Conservation (phyloP, 2,329 filamentous ascomycete genomes). For the Colletotrichum sp. region DNA sequence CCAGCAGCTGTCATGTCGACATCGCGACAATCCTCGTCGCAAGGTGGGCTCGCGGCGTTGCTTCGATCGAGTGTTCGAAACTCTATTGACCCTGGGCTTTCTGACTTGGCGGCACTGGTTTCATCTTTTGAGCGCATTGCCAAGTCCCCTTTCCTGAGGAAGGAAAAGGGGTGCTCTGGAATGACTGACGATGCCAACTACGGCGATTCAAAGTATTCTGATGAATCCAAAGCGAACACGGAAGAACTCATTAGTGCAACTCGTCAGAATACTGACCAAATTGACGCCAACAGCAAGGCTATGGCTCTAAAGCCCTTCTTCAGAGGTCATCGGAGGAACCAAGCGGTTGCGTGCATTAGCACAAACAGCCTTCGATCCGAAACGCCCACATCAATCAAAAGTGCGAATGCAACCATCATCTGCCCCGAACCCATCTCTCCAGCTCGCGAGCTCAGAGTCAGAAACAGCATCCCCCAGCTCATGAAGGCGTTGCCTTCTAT, state of each 20-base stretch:
- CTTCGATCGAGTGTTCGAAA: conserved; percentile 7
- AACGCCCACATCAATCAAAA: neutral
- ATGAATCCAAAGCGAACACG: neutral
- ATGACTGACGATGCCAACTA: neutral
- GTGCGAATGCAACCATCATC: conserved; percentile 31
- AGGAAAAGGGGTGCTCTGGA: conserved; percentile 13
- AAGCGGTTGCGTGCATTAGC: conserved; percentile 27
- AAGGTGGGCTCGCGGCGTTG: neutral
- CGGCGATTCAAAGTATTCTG: neutral
- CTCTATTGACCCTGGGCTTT: conserved; percentile 27
- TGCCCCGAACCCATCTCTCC: conserved; percentile 56
- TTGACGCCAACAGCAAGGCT: neutral
- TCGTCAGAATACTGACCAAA: neutral
- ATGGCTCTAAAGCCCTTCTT: neutral
- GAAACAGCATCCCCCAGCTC: conserved; percentile 54
- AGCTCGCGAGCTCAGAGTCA: conserved; percentile 46
- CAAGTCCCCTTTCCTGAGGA: conserved; percentile 26
- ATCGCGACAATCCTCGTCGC: neutral
- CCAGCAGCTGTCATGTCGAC: neutral
- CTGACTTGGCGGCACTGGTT: conserved; percentile 33
- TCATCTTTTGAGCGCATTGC: conserved; percentile 31
- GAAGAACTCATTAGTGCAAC: no score
- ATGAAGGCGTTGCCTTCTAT: conserved; percentile 59
- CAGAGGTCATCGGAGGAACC: conserved; percentile 30
- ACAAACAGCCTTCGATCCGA: conserved; percentile 7